Evolutionary conservation across 352 stramenopile genomes (phyloP), one percentile per base, ranked within the genome.

Genomic region (Pythium rhizo-oryzae): DNA sequence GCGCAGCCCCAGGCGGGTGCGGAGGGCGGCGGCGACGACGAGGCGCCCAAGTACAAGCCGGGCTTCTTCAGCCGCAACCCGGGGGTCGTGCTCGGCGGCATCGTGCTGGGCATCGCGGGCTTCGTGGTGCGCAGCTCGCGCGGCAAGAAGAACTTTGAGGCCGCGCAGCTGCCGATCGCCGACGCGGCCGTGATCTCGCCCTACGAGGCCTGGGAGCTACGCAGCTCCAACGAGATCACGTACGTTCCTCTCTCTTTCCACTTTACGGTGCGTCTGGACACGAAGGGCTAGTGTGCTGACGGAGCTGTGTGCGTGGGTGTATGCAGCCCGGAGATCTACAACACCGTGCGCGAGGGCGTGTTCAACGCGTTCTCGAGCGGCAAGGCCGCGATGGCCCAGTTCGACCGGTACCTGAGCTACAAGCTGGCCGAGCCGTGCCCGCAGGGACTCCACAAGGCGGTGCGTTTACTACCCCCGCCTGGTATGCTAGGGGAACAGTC

Each of bases 61-160:
- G 87, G 87, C 28, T 93, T 82, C 74, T 95, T 95, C 76, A 95
- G 87, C 56, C 87, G 87, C 72, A 91, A 95, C 59, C 87, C 87
- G 1, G 87, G 85, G n/a, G 68, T 92, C 57, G 88, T 85, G 49
- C 72, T 95, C 41, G 82, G 84, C 54, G 82, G 78, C 35, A 88
- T 93, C 28, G 52, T 93, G 53, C 51, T 93, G 12, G 76, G 73
- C 21, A 95, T 93, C 55, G 77, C 69, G 9, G 65, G 82, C 23
- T 95, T 89, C 69, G 82, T 95, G 56, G 92, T 93, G 72, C 79
- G 87, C 33, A 81, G 85, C 33, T 87, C 81, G 23, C 66, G 77
- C 39, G 82, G 82, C 69, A 93, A 92, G 67, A 92, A 89, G 59
- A 91, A 92, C 74, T 95, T 95, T 60, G 86, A 92, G 46, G 71